Evolutionary conservation across 371 early-diverging fungal species (phyloP).

Genomic region (Coemansia sp.): DNA sequence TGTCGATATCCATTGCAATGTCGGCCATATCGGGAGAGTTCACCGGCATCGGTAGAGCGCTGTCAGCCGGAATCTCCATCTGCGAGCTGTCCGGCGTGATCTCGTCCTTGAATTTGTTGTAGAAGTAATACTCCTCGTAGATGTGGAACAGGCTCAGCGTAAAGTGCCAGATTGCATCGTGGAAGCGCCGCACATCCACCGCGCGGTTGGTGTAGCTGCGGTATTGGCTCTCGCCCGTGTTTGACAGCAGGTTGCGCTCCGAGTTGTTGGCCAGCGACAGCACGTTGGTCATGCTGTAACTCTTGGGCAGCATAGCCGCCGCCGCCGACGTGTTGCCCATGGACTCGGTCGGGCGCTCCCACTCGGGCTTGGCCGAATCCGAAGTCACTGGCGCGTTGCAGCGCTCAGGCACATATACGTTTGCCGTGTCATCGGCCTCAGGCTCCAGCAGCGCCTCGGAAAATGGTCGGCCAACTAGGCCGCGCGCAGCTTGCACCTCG

Average conservation of each 20-base stretch:
- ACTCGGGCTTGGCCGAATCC: constrained; percentile 15
- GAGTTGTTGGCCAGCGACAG: constrained; percentile 4
- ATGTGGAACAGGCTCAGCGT: constrained; percentile 46
- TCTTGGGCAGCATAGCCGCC: constrained; percentile 16
- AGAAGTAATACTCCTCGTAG: constrained; percentile 46
- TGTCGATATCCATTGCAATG: constrained; percentile 12
- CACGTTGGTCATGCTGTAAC: constrained; percentile 26
- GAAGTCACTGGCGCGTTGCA: constrained; percentile 16
- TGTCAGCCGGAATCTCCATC: not conserved
- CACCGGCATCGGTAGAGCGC: constrained; percentile 13
- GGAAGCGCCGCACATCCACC: constrained; percentile 37
- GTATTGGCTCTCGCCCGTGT: not conserved
- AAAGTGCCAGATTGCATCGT: constrained; percentile 46
- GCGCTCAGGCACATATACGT: constrained; percentile 10
- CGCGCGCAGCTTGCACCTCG: constrained; percentile 36
- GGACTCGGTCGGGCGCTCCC: constrained; percentile 11
- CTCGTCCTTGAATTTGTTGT: constrained; percentile 36
- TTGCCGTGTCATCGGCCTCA: not conserved
- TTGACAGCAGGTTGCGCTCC: not conserved
- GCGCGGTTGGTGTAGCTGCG: constrained; percentile 4
- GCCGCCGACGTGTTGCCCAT: constrained; percentile 1
- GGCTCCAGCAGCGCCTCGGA: constrained; percentile 8
- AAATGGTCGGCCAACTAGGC: constrained; percentile 16
- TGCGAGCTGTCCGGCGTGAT: constrained; percentile 28
- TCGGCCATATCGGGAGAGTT: constrained; percentile 4